Percentiles rank a stretch among this genome's conserved stretches.
Conservation (phyloP, 2,329 filamentous ascomycete species). For the Camptophora hylomeconis region DNA sequence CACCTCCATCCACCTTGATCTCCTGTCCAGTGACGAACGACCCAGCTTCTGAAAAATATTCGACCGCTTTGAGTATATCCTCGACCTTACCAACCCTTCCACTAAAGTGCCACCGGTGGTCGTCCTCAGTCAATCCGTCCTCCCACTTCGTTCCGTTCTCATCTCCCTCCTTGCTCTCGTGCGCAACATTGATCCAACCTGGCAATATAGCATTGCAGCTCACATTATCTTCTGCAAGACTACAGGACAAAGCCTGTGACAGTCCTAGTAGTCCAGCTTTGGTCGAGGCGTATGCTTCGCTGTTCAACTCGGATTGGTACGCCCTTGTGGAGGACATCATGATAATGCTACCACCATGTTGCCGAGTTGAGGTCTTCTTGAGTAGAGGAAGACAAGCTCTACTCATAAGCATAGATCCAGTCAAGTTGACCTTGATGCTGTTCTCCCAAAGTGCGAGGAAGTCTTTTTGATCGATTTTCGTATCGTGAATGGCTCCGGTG, state of each 20-base stretch:
- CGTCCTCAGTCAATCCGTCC: conserved; percentile 31
- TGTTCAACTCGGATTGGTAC: conserved; percentile 35
- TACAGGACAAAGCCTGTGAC: conserved; percentile 36
- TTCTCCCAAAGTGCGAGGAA: background rate
- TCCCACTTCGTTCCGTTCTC: conserved; percentile 31
- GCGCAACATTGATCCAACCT: conserved; percentile 39
- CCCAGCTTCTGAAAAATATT: conserved; percentile 1
- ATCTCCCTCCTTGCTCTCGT: conserved; percentile 19
- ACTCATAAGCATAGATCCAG: conserved; percentile 1
- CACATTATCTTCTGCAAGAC: conserved; percentile 30
- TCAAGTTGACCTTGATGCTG: conserved; percentile 1
- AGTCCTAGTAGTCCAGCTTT: conserved; percentile 40
- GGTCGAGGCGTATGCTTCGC: conserved; percentile 37
- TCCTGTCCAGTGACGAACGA: conserved; percentile 1
- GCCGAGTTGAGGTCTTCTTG: background rate
- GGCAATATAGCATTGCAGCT: conserved; percentile 38
- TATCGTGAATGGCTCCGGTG: background rate
- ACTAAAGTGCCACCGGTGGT: conserved; percentile 37
- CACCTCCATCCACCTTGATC: conserved; percentile 2
- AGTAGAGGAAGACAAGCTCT: conserved; percentile 1
- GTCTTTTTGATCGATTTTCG: too few relatives aligned
- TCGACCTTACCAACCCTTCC: conserved; percentile 30
- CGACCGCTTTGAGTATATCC: conserved; percentile 1
- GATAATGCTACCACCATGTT: too few relatives aligned
- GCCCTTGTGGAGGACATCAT: conserved; percentile 40